Base-by-base conservation (phyloP, 495 filamentous ascomycete species). In the Podospora sp. region DNA sequence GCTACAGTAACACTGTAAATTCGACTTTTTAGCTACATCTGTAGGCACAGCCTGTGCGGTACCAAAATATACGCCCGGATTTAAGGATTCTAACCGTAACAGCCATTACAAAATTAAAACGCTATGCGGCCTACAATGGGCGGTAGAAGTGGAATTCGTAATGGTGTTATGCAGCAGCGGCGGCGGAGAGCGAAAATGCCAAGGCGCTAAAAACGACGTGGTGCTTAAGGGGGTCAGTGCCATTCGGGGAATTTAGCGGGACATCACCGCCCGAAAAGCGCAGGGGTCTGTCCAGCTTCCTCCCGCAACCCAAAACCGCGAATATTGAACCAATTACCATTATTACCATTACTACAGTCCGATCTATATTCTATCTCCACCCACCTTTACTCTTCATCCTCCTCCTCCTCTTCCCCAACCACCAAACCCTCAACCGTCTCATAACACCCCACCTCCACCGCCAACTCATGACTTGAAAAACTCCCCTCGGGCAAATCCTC, bases 391-490 rank as follows among this genome's bases (percentile, higher is more conserved):
- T 33, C 56, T 24, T 2, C 27, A 1, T 22, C 33, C 24, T n/a
- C 27, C 16, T 22, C 33, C 35, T 25, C 35, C 6, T 21, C 35
- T 21, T 24, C 14, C 18, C 24, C 27, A 33, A 59, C 26, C 2
- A 36, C 61, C 61, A 63, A 25, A 11, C 16, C 29, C 21, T 27
- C 27, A 20, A 40, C 72, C 62, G 74, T 69, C 25, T 53, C 52
- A 55, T 72, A 72, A 61, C 76, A 79, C 52, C 33, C 56, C 0
- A 72, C 71, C 2, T 67, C 24, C 1, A 59, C 56, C 14, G 66
- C 73, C 67, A 70, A 73, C 50, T 73, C 68, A 55, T 79, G 75
- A 36, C 68, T 77, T 20, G 72, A 46, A 22, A 64, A 65, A 50
- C 67, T 69, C 6, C 65, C 74, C 55, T 65, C 69, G 0, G 73